These are phyloP conservation scores for Leccinum longicurvipes DNA, from an alignment of 768 basidiomycete species.

Conservation along the genomic window DNA sequence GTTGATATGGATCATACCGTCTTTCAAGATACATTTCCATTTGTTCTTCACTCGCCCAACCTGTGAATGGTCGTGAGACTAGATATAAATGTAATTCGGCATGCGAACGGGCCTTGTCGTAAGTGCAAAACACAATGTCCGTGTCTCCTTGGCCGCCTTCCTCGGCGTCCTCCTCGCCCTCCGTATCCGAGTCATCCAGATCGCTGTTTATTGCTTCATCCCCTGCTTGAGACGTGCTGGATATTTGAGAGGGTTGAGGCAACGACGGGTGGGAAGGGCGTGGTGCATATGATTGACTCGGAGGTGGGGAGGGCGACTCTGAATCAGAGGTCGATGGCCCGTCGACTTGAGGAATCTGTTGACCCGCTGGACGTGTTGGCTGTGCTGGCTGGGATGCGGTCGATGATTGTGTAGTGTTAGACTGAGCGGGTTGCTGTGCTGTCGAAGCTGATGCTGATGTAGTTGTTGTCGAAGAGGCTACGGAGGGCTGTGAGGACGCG, in stretches of 20 bases:
- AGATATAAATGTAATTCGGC: not conserved
- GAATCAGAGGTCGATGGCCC: conserved; percentile 70
- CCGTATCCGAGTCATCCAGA: conserved; percentile 91
- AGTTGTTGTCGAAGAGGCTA: conserved; percentile 7
- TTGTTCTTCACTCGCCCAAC: conserved; percentile 99
- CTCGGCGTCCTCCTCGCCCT: conserved; percentile 79
- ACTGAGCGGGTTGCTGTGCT: conserved; percentile 16
- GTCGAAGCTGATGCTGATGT: not conserved
- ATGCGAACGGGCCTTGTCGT: conserved; percentile 76
- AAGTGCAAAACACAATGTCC: conserved; percentile 97
- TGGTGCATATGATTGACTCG: conserved; percentile 58
- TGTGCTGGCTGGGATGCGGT: conserved; percentile 18
- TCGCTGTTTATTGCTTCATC: conserved; percentile 97
- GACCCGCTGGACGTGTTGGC: conserved; percentile 19
- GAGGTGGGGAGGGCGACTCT: conserved; percentile 69
- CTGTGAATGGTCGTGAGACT: conserved; percentile 38
- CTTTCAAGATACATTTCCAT: conserved; percentile 98
- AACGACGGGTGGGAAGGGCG: conserved; percentile 71
- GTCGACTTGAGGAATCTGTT: conserved; percentile 72
- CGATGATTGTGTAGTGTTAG: conserved; percentile 7
- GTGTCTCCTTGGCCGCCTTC: conserved; percentile 70
- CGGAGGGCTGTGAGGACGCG: conserved; percentile 21
- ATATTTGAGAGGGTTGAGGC: conserved; percentile 53
- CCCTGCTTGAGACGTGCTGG: conserved; percentile 36
- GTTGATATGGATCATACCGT: conserved; percentile 96